Evolutionary conservation across 148 eudicot genomes (phyloP).

Genomic region (Camellia japonica): DNA sequence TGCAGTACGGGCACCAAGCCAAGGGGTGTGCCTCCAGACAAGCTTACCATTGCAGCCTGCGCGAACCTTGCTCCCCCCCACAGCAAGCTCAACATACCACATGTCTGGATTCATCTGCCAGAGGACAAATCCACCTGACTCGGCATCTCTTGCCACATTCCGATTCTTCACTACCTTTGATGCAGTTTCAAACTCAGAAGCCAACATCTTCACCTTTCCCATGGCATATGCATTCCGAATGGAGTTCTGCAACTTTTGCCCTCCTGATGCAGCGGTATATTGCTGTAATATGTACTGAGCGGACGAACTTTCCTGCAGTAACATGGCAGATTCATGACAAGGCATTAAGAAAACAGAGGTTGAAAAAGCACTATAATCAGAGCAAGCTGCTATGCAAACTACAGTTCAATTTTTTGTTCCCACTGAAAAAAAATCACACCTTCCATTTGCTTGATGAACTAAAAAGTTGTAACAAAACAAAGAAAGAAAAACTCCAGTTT

Average conservation of each 20-base stretch:
- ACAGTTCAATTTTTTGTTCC: neutral
- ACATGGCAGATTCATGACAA: neutral
- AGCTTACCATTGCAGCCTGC: slow-evolving; percentile 62
- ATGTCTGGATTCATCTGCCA: slow-evolving; percentile 66
- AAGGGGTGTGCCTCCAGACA: slow-evolving; percentile 65
- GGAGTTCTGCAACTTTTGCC: slow-evolving; percentile 40
- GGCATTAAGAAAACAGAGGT: neutral
- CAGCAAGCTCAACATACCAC: slow-evolving; percentile 64
- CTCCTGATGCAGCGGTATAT: slow-evolving; percentile 59
- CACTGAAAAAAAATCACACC: neutral
- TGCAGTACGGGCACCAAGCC: slow-evolving; percentile 60
- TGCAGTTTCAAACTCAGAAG: slow-evolving; percentile 48
- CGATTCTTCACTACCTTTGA: slow-evolving; percentile 33
- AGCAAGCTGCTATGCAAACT: neutral
- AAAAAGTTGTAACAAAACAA: neutral
- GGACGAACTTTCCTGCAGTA: slow-evolving; percentile 51
- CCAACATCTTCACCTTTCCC: slow-evolving; percentile 57
- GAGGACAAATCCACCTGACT: slow-evolving; percentile 55
- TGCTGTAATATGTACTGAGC: slow-evolving; percentile 64
- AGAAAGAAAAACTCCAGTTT: neutral
- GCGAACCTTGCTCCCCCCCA: slow-evolving; percentile 54
- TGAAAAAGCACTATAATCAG: neutral
- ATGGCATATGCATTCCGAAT: slow-evolving; percentile 49
- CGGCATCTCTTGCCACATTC: slow-evolving; percentile 36
- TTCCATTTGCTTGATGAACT: neutral